Conservation (phyloP, 108 stramenopile genomes). For the Bacterosira constricta region DNA sequence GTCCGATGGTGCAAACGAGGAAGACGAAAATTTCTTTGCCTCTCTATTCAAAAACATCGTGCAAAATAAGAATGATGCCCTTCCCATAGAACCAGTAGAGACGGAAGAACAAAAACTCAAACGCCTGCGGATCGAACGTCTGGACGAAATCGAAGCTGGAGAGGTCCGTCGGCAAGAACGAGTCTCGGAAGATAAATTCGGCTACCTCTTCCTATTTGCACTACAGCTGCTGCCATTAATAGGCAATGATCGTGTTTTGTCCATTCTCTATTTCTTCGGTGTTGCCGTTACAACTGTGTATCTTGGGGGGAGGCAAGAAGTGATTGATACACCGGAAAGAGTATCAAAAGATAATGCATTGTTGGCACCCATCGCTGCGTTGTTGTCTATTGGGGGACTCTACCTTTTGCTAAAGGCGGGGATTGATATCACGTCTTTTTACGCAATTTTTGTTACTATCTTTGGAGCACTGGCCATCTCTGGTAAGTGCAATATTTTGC, state of each 20-base stretch:
- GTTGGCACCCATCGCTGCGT: constrained; percentile 44
- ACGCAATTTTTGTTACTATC: constrained; percentile 34
- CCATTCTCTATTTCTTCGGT: constrained; percentile 31
- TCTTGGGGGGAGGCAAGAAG: constrained; percentile 37
- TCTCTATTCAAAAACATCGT: neutral
- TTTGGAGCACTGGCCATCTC: constrained; percentile 45
- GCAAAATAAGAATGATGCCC: neutral
- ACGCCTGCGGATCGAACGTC: constrained; percentile 36
- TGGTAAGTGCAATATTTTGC: neutral
- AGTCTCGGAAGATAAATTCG: constrained; percentile 33
- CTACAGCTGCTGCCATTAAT: constrained; percentile 35
- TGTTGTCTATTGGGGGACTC: constrained; percentile 30
- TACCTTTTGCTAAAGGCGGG: constrained; percentile 44
- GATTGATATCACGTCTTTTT: constrained; percentile 36
- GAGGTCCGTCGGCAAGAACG: constrained; percentile 33
- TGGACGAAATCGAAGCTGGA: constrained; percentile 31
- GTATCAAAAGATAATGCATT: constrained; percentile 44
- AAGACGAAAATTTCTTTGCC: neutral
- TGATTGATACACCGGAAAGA: constrained; percentile 38
- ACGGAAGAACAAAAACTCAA: constrained; percentile 23
- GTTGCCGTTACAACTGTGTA: constrained; percentile 39
- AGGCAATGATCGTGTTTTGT: constrained; percentile 31
- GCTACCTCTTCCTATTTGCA: constrained; percentile 37
- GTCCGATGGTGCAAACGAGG: neutral
- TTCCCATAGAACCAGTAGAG: constrained; percentile 5